Evolutionary conservation across 768 basidiomycete genomes (phyloP).

Genomic region (Trametes punicea): DNA sequence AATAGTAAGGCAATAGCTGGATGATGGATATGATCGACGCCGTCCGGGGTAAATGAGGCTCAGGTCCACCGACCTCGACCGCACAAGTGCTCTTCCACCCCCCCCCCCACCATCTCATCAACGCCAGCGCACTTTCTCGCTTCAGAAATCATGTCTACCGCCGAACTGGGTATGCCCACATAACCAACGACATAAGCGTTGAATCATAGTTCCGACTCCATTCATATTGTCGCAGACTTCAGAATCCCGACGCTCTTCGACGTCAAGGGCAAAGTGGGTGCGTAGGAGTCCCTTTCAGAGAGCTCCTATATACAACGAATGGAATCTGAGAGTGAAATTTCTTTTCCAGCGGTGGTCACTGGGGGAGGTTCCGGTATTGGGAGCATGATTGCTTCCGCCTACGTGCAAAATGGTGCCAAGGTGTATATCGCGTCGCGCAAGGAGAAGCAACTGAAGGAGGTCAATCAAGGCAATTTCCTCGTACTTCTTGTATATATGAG

Average conservation of each 20-base stretch:
- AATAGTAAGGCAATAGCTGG: too few species aligned
- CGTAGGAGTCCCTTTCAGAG: constrained; percentile 11
- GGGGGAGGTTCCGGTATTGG: constrained; percentile 85
- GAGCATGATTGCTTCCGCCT: constrained; percentile 77
- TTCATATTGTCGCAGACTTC: constrained; percentile 44
- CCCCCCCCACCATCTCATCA: not conserved
- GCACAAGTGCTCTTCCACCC: not conserved
- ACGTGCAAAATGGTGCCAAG: constrained; percentile 81
- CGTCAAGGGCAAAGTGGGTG: constrained; percentile 69
- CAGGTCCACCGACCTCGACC: too few species aligned
- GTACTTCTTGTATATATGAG: not conserved
- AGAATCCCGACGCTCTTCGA: constrained; percentile 54
- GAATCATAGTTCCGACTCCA: not conserved
- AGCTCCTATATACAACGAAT: too few species aligned
- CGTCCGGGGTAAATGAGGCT: too few species aligned
- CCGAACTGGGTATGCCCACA: not conserved
- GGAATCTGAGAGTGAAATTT: not conserved
- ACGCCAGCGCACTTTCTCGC: not conserved
- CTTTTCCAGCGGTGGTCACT: constrained; percentile 63
- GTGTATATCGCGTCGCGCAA: constrained; percentile 91
- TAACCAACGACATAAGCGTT: too few species aligned
- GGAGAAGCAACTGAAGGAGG: constrained; percentile 73
- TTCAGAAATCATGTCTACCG: not conserved
- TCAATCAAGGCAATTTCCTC: constrained; percentile 27
- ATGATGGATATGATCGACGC: too few species aligned